These are phyloP conservation scores for Exserohilum rostratum DNA, from an alignment of 2,329 filamentous ascomycete species.

Conservation along the genomic window DNA sequence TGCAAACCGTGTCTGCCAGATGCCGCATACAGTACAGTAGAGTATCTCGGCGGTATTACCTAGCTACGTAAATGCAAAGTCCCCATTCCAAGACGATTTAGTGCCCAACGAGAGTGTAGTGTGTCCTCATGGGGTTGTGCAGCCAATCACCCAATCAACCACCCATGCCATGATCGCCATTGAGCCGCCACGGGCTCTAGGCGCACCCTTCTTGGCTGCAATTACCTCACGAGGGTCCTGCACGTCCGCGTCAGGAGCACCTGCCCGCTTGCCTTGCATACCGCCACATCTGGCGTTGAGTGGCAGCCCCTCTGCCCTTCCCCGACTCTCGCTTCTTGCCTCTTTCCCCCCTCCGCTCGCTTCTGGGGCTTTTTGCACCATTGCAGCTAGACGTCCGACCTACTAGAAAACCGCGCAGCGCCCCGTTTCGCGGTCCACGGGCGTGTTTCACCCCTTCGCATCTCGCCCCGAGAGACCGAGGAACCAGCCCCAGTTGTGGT, in stretches of 20 bases:
- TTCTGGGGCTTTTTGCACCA: background rate
- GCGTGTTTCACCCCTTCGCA: conserved; percentile 13
- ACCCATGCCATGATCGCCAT: conserved; percentile 5
- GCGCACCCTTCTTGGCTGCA: conserved; percentile 2
- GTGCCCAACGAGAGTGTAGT: conserved; percentile 2
- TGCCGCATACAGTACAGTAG: too few species aligned
- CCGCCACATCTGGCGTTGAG: conserved; percentile 11
- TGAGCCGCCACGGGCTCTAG: conserved; percentile 4
- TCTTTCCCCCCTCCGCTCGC: too few species aligned
- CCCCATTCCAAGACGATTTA: background rate
- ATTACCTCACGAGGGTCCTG: conserved; percentile 7
- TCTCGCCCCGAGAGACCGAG: conserved; percentile 12
- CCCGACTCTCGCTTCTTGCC: background rate
- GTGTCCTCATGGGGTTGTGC: background rate
- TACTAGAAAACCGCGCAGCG: background rate
- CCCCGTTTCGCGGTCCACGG: conserved; percentile 12
- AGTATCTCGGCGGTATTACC: background rate
- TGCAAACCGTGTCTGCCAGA: too few species aligned
- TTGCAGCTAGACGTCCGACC: conserved; percentile 6
- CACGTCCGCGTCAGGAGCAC: conserved; percentile 11
- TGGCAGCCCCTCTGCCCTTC: background rate
- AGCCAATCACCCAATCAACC: conserved; percentile 7
- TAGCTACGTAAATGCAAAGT: background rate
- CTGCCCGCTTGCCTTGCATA: background rate
- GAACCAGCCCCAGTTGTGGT: conserved; percentile 13